Evolutionary conservation across 169 alveolate genomes (phyloP), one percentile per base, ranked within the genome.

Genomic region (Plasmodium inui): DNA sequence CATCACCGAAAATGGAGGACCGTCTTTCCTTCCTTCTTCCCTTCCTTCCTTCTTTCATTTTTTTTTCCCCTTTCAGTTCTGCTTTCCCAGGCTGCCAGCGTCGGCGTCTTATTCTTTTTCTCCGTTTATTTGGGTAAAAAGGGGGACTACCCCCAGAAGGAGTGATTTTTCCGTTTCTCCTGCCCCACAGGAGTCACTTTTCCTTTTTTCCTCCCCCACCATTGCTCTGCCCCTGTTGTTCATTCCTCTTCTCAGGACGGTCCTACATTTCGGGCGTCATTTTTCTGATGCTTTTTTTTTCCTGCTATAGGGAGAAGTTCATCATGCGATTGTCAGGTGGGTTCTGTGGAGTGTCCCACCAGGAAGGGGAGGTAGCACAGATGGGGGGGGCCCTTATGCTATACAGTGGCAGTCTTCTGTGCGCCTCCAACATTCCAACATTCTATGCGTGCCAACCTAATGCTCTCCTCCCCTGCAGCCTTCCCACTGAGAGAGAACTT

Each of bases 241-340:
- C 22, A 32, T n/a, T 19, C 55, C 39, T 39, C 61, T 26, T 53
- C 61, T n/a, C 67, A 88, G 94, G 94, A 28, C 78, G 82, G 17
- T 88, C 94, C 30, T 88, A 88, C 81, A 37, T 79, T 17, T 34
- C 89, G 22, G 94, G 94, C 28, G 71, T 46, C 17, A 78, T 79
- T 10, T 88, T 88, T 50, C 22, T 88, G 41, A 76, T 88, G 86
- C 88, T 88, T 39, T 88, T 88, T 61, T 88, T 88, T 41, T 88
- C 94, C 9, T 88, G 94, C 50, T 88, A 78, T 88, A 84, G 94
- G 28, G 94, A 88, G 79, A 85, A 85, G 57, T 74, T 85, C 39
- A 85, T 85, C 74, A 85, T 85, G 57, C 50, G 93, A 55, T 34
- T 85, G 5, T 14, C 80, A 26, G 93, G 93, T 85, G 39, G 55